Evolutionary conservation across 192 early-diverging fungal species (phyloP).

Genomic region (Geranomyces variabilis): DNA sequence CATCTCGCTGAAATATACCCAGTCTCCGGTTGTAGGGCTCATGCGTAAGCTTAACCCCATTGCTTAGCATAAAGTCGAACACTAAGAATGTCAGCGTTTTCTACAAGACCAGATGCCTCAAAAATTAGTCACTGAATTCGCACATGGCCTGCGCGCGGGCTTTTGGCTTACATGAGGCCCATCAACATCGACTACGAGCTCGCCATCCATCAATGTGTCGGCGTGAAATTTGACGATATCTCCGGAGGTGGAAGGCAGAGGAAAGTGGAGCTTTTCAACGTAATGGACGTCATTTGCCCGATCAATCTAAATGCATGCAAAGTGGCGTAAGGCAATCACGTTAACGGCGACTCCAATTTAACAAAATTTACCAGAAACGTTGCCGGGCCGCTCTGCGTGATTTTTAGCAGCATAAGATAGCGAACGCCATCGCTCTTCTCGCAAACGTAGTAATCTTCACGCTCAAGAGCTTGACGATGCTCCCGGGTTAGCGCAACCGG

Average conservation of each 20-base stretch:
- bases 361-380: slow-evolving; percentile 49
- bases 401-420: slow-evolving; percentile 45
- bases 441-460: slow-evolving; percentile 60
- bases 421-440: slow-evolving; percentile 64
- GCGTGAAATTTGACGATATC: slow-evolving; percentile 54
- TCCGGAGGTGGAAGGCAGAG: slow-evolving; percentile 41
- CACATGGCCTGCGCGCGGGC: background rate
- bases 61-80: slow-evolving; percentile 70
- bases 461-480: slow-evolving; percentile 48
- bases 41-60: slow-evolving; percentile 54
- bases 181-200: slow-evolving; percentile 80
- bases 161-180: slow-evolving; percentile 36
- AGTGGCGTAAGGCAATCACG: too few relatives aligned
- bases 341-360: too few relatives aligned
- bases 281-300: slow-evolving; percentile 82
- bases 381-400: slow-evolving; percentile 32
- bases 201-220: slow-evolving; percentile 86
- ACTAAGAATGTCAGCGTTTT: slow-evolving; percentile 38
- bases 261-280: slow-evolving; percentile 53
- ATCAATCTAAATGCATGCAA: slow-evolving; percentile 72
- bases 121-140: background rate
- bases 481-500: slow-evolving; percentile 48
- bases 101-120: slow-evolving; percentile 6
- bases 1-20: slow-evolving; percentile 64
- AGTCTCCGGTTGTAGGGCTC: slow-evolving; percentile 66